Percentiles rank a stretch among this genome's conserved stretches.
Conservation (phyloP, 257 asterid species). For the Capsicum pubescens region DNA sequence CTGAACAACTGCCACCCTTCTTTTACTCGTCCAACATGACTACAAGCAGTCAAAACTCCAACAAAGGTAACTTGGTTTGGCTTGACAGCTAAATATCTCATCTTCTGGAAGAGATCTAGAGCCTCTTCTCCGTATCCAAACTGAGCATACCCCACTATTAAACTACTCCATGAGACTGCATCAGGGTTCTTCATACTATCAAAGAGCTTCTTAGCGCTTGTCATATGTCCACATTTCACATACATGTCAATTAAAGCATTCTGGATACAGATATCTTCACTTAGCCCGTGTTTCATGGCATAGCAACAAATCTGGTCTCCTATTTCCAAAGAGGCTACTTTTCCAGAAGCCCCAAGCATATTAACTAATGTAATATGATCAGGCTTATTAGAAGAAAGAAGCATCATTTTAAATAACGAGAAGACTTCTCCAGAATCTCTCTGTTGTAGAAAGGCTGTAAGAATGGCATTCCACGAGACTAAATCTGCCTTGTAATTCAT, state of each 20-base stretch:
- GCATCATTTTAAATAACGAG: slow-evolving; percentile 57
- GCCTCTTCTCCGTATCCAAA: slow-evolving; percentile 70
- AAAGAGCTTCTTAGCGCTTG: slow-evolving; percentile 55
- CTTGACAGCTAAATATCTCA: slow-evolving; percentile 55
- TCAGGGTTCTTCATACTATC: slow-evolving; percentile 50
- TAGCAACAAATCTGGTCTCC: slow-evolving; percentile 59
- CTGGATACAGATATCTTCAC: slow-evolving; percentile 46
- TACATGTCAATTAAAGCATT: slow-evolving; percentile 75
- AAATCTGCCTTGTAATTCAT: slow-evolving; percentile 55
- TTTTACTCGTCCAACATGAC: slow-evolving; percentile 74
- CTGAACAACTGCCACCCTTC: slow-evolving; percentile 70
- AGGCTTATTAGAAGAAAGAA: slow-evolving; percentile 50
- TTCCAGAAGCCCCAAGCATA: slow-evolving; percentile 65
- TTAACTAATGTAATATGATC: slow-evolving; percentile 58
- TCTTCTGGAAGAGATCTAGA: slow-evolving; percentile 51
- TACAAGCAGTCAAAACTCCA: slow-evolving; percentile 82
- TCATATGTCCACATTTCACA: slow-evolving; percentile 74
- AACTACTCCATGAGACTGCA: slow-evolving; percentile 72
- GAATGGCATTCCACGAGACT: slow-evolving; percentile 82
- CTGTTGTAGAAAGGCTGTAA: slow-evolving; percentile 57
- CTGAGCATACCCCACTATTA: slow-evolving; percentile 75
- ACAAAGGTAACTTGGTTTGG: slow-evolving; percentile 78
- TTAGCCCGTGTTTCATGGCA: slow-evolving; percentile 53
- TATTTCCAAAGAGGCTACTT: slow-evolving; percentile 55
- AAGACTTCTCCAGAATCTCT: slow-evolving; percentile 53